Base-by-base conservation (phyloP, 108 stramenopile genomes). In the Cyclotella atomus region DNA sequence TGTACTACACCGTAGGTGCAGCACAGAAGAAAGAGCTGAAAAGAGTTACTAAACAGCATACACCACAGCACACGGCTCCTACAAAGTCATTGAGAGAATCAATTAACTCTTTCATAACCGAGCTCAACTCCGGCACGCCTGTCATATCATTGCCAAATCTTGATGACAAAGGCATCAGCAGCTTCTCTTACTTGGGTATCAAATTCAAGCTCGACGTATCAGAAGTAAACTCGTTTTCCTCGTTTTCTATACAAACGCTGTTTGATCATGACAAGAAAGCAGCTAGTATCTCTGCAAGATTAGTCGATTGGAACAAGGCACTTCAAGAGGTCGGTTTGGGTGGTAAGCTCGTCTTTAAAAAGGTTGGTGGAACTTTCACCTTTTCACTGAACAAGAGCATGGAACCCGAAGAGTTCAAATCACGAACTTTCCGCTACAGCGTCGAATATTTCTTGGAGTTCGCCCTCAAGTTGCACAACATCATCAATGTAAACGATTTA, bases 401-500 rank as follows among this genome's bases (percentile, higher is more conserved):
- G 59, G 38, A 71, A 15, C 60, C 65, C 6, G 65, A 71, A 49
- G 44, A 66, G 3, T 79, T 79, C 47, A 66, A 65, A 14, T 47
- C 64, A 38, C 66, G 43, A 47, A 43, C 43, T 44, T 69, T 81
- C 3, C 54, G 73, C 4, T 72, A 74, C 41, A 41, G 59, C 23
- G 67, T 81, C 24, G 79, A 81, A 24, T 74, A 81, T 43, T 81
- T 70, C n/a, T 27, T 81, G 27, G 79, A 81, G 45, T 69, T 81
- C 60, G 54, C 68, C 15, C 70, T 81, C 62, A 81, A 74, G 63
- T 32, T 81, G 23, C 79, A 81, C 23, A 81, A 81, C 29, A 65
- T 70, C 21, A 81, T 81, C 47, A 70, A 69, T 53, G 30, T 57
- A 1, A 46, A 17, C 43, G 73, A 81, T 65, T 49, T 65, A 49